Conservation (phyloP, 2,329 filamentous ascomycete species). For the Ophiosphaerella korrae region DNA sequence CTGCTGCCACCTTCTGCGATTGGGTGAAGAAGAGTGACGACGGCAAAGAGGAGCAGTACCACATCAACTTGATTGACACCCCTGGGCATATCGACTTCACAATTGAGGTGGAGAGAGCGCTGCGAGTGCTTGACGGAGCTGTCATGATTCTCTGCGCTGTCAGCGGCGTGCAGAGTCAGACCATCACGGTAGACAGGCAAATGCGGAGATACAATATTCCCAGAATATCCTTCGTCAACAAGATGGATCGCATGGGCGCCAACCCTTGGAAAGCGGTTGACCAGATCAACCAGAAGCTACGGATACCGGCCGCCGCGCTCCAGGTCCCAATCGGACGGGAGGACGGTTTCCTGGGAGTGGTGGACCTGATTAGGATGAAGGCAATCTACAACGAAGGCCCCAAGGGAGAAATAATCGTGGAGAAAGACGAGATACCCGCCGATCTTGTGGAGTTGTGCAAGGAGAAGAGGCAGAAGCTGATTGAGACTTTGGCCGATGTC, state of each 20-base stretch:
- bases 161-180: slow-evolving; percentile 95
- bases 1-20: slow-evolving; percentile 95
- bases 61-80: slow-evolving; percentile 98
- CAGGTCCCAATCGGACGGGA: slow-evolving; percentile 94
- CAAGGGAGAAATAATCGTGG: slow-evolving; percentile 74
- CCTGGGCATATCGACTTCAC: slow-evolving; percentile 99
- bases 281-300: slow-evolving; percentile 95
- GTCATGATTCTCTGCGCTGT: slow-evolving; percentile 99
- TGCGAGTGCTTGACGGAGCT: slow-evolving; percentile 93
- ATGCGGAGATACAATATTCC: slow-evolving; percentile 99
- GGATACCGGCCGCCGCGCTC: slow-evolving; percentile 87
- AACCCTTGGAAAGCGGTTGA: slow-evolving; percentile 98
- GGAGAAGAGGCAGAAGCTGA: slow-evolving; percentile 82
- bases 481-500: slow-evolving; percentile 95
- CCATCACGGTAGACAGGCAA: slow-evolving; percentile 96
- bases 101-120: slow-evolving; percentile 94
- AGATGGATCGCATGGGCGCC: slow-evolving; percentile 99
- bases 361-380: slow-evolving; percentile 91
- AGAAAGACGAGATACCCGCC: slow-evolving; percentile 81
- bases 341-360: slow-evolving; percentile 88
- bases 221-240: slow-evolving; percentile 95
- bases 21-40: slow-evolving; percentile 79
- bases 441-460: slow-evolving; percentile 75
- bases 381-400: slow-evolving; percentile 89
- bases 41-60: slow-evolving; percentile 86